phyloP scores from a whole-genome alignment of 2,329 filamentous ascomycete genomes.

The Catunica adiposa region DNA sequence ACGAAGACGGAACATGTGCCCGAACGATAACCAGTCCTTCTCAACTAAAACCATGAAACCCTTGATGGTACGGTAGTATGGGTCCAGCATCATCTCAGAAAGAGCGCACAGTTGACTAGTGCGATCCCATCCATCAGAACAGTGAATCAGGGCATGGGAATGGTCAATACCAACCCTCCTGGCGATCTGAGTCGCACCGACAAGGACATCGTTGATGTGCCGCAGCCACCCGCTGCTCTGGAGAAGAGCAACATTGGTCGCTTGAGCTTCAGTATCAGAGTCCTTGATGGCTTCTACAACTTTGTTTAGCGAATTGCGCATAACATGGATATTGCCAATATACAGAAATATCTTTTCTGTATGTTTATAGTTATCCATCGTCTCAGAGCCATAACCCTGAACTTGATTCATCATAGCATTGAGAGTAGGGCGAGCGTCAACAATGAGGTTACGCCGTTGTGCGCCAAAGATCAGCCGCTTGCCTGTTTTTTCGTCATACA shows the following conservation, averaged over 20 bases:
- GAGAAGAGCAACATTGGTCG: slow-evolving; percentile 66
- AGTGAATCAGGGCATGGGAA: slow-evolving; percentile 91
- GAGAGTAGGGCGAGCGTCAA: slow-evolving; percentile 84
- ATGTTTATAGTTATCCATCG: slow-evolving; percentile 93
- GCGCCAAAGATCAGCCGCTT: slow-evolving; percentile 67
- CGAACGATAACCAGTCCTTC: slow-evolving; percentile 96
- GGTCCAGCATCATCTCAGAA: slow-evolving; percentile 84
- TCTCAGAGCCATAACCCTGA: slow-evolving; percentile 83
- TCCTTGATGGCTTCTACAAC: slow-evolving; percentile 83
- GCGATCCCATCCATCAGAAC: slow-evolving; percentile 95
- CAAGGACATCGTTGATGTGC: slow-evolving; percentile 70
- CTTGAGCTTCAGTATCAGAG: slow-evolving; percentile 67
- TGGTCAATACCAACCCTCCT: slow-evolving; percentile 80
- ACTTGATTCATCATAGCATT: slow-evolving; percentile 93
- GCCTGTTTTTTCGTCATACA: slow-evolving; percentile 41
- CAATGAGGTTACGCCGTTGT: slow-evolving; percentile 84
- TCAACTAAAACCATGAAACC: slow-evolving; percentile 90
- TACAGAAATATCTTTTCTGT: slow-evolving; percentile 82
- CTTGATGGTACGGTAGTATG: slow-evolving; percentile 84
- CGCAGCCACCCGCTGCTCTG: slow-evolving; percentile 79
- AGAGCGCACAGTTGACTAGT: slow-evolving; percentile 88
- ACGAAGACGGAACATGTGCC: slow-evolving; percentile 93
- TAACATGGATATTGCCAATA: slow-evolving; percentile 97
- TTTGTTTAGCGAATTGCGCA: slow-evolving; percentile 77
- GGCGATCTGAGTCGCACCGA: slow-evolving; percentile 71